Percentiles rank a stretch among this genome's conserved stretches.
Conservation (phyloP, 441 rosid species). For the Erodium chrysanthum region DNA sequence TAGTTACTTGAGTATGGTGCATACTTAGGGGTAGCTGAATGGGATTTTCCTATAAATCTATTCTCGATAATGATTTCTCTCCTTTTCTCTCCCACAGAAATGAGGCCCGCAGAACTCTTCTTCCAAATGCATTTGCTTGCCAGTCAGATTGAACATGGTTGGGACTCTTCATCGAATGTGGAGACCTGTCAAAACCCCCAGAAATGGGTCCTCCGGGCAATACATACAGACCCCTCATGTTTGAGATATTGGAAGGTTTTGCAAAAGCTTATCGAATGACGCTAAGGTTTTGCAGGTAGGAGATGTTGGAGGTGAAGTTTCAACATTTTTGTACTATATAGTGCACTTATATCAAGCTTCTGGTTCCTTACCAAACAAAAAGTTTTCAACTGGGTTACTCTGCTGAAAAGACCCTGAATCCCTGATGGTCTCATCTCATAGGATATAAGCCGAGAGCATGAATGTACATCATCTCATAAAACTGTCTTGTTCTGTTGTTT, state of each 20-base stretch:
- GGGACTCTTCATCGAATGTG: conserved; percentile 31
- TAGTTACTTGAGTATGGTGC: too few species aligned
- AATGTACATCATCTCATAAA: background rate
- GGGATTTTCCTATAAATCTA: background rate
- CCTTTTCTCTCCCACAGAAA: conserved; percentile 36
- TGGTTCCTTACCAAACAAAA: background rate
- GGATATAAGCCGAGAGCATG: background rate
- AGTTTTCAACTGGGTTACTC: background rate
- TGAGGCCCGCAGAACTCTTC: conserved; percentile 82
- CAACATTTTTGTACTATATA: background rate
- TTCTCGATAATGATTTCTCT: background rate
- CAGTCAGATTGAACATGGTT: conserved; percentile 29
- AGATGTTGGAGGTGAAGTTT: background rate
- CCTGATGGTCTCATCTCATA: background rate
- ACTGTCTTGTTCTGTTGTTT: background rate
- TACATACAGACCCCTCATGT: conserved; percentile 75
- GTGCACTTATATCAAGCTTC: background rate
- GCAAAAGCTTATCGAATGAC: conserved; percentile 29
- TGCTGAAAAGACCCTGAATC: background rate
- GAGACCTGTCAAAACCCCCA: conserved; percentile 55
- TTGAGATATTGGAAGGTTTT: conserved; percentile 71
- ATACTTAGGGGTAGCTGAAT: too few species aligned
- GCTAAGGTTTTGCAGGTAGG: background rate
- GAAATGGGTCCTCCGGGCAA: conserved; percentile 84
- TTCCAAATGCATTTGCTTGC: conserved; percentile 93